Base-by-base conservation (phyloP, 352 stramenopile species). In the Pythium grandisporangium region DNA sequence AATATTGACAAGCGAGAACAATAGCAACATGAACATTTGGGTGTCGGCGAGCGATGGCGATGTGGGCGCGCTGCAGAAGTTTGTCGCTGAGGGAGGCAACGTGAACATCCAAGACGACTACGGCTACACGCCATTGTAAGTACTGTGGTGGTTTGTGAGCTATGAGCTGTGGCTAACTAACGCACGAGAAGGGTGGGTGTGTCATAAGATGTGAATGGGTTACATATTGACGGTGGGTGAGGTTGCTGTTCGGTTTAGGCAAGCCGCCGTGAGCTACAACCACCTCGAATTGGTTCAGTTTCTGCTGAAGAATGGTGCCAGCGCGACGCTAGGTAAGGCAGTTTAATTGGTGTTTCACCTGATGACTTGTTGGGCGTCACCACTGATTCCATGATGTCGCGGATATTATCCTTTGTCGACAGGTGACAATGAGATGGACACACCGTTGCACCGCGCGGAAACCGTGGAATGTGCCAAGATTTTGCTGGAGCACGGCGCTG, bases 191-290 rank as follows among this genome's bases (percentile, higher is more conserved):
- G n/a, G n/a, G n/a, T n/a, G n/a, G n/a, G n/a, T n/a, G n/a, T n/a
- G n/a, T n/a, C n/a, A n/a, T n/a, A n/a, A n/a, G n/a, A n/a, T n/a
- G n/a, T n/a, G n/a, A n/a, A n/a, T n/a, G n/a, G n/a, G n/a, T n/a
- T n/a, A n/a, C 6, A 36, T 27, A 16, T 24, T 37, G 39, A 37
- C n/a, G n/a, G n/a, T n/a, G n/a, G n/a, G n/a, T n/a, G n/a, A n/a
- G n/a, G n/a, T n/a, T n/a, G n/a, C n/a, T 38, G 33, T 20, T 38
- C 19, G 33, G 19, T 38, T 13, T 19, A 66, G 58, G n/a, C 58
- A 68, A 51, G 58, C 58, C 2, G 58, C 58, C 19, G 58, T 68
- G 49, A 68, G 58, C 47, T 68, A 68, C 58, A 63, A 61, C 50
- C 58, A 68, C 41, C 17, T 48, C 23, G 58, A 63, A 16, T 16